phyloP scores from a whole-genome alignment of 2,329 filamentous ascomycete species.

The Colletotrichum lupini region DNA sequence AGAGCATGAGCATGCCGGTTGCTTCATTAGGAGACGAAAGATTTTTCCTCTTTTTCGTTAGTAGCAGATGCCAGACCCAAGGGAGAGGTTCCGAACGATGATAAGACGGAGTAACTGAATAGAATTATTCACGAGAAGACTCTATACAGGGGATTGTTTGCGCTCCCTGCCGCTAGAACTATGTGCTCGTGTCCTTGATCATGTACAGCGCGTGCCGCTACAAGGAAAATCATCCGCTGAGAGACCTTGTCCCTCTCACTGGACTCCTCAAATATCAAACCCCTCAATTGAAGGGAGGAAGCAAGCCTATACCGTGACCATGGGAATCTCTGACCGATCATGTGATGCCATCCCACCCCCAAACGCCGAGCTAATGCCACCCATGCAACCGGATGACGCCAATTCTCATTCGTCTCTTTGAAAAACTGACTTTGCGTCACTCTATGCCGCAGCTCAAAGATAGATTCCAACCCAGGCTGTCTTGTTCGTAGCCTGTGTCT shows the following conservation, averaged over 20 bases:
- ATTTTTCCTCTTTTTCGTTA: not conserved
- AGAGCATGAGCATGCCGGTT: not conserved
- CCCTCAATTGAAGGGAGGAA: conserved; percentile 5
- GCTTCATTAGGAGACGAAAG: not conserved
- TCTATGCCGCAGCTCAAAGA: conserved; percentile 47
- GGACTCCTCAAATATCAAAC: not conserved
- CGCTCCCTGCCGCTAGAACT: not conserved
- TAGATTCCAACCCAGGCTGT: conserved; percentile 72
- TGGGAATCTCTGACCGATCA: conserved; percentile 25
- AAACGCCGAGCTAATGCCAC: conserved; percentile 36
- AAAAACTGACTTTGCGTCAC: conserved; percentile 53
- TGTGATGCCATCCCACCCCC: conserved; percentile 3
- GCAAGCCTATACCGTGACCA: conserved; percentile 26
- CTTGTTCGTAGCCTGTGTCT: conserved; percentile 64
- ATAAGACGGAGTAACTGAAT: not conserved
- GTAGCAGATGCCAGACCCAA: not conserved
- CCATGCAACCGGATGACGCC: conserved; percentile 26
- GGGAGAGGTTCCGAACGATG: not conserved
- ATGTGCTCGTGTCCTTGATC: not conserved
- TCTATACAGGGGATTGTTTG: not conserved
- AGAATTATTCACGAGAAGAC: not conserved
- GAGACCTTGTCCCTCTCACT: not conserved
- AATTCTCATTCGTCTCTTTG: conserved; percentile 41
- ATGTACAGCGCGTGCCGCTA: conserved; percentile 1
- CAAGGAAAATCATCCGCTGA: not conserved